Evolutionary conservation across 805 yeast species (phyloP).

Genomic region (Saccharomyces paradoxus): DNA sequence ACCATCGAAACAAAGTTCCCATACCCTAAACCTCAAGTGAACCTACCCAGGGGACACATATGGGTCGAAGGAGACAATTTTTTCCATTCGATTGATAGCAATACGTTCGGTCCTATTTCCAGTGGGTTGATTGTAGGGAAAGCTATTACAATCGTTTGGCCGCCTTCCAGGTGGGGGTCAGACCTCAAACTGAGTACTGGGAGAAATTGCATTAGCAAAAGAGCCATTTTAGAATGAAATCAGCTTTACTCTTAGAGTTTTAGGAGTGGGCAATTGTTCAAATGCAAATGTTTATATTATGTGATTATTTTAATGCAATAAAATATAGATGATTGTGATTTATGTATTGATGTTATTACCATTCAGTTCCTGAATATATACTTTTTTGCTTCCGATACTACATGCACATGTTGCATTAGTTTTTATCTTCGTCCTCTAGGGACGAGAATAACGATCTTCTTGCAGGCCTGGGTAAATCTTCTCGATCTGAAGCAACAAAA

Average conservation of each 20-base stretch:
- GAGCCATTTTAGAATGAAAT: not conserved
- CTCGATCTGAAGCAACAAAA: not conserved
- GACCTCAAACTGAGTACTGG: conserved; percentile 20
- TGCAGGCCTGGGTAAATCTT: conserved; percentile 6
- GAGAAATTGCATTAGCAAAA: conserved; percentile 11
- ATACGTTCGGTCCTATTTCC: conserved; percentile 82
- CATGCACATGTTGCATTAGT: not conserved
- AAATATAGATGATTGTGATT: not conserved
- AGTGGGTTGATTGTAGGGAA: conserved; percentile 73
- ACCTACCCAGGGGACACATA: conserved; percentile 68
- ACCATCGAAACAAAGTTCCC: conserved; percentile 50
- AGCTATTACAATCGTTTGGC: conserved; percentile 64
- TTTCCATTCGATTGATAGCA: conserved; percentile 73
- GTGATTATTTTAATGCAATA: not conserved
- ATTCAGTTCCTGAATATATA: conserved; percentile 1
- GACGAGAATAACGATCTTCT: conserved; percentile 13
- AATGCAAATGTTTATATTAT: not conserved
- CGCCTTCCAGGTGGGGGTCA: conserved; percentile 46
- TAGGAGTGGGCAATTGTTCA: not conserved
- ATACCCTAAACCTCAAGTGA: conserved; percentile 51
- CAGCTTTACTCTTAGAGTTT: conserved; percentile 2
- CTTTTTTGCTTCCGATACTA: not conserved
- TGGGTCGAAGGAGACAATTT: conserved; percentile 95
- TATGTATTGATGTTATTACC: not conserved
- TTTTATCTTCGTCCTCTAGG: conserved; percentile 13